These are phyloP conservation scores for Leccinum fibrillosum DNA, from an alignment of 768 basidiomycete species.

Conservation along the genomic window DNA sequence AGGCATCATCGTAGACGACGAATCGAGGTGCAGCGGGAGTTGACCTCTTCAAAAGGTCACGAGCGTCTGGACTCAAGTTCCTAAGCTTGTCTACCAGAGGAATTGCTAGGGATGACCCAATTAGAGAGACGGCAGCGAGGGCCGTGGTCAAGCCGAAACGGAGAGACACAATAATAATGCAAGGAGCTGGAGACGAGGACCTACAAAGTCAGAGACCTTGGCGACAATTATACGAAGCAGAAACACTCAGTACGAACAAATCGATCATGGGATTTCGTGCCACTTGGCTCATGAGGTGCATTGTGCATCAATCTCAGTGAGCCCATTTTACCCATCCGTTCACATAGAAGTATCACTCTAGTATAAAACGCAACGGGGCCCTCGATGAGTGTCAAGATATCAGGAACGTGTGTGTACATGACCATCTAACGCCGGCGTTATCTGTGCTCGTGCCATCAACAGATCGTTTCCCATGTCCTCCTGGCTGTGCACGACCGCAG, in stretches of 20 bases:
- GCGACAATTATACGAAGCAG: neutral
- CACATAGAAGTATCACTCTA: neutral
- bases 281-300: neutral
- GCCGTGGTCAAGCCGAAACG: neutral
- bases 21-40: slow-evolving; percentile 48
- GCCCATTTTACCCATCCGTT: neutral
- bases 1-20: slow-evolving; percentile 38
- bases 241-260: neutral
- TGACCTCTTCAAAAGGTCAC: slow-evolving; percentile 14
- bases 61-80: slow-evolving; percentile 16
- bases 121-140: slow-evolving; percentile 1
- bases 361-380: slow-evolving; percentile 4
- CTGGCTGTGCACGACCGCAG: slow-evolving; percentile 64
- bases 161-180: slow-evolving; percentile 9
- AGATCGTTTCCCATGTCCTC: slow-evolving; percentile 98
- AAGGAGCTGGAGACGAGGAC: neutral
- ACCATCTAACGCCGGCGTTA: slow-evolving; percentile 78
- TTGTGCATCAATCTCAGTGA: neutral
- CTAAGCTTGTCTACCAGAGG: slow-evolving; percentile 16
- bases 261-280: neutral
- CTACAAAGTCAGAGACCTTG: neutral
- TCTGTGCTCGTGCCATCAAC: slow-evolving; percentile 88
- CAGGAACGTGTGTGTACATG: slow-evolving; percentile 46
- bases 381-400: neutral
- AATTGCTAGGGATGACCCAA: slow-evolving; percentile 7